Evolutionary conservation across 148 eudicot genomes (phyloP), one percentile per base, ranked within the genome.

Genomic region (Camellia granthamiana): DNA sequence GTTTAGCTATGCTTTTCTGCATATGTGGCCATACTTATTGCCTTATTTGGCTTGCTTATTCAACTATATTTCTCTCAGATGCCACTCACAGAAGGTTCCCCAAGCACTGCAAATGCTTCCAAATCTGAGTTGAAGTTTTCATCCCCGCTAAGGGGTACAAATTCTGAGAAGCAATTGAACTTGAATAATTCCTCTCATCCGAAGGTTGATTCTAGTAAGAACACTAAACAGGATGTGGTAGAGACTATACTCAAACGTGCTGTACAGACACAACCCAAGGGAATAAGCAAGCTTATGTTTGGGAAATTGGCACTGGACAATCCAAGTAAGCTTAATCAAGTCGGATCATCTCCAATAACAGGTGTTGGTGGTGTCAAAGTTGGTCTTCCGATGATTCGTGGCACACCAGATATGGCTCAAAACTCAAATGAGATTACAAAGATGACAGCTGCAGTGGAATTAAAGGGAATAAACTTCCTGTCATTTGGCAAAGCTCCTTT

Each of bases 221-320:
- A 38, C 51, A 59, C 72, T 3, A 83, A 85, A 79, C 82, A 69
- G 77, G 75, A 54, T 65, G 77, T 74, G 19, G 70, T 68, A 0
- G 70, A 62, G 21, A 47, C 46, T 64, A 59, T 78, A 52, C 76
- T 62, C 55, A 83, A 55, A 69, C 83, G 73, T 71, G 83, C 85
- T 83, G 63, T 73, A 41, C 83, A 76, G 64, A 72, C 88, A 56
- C 38, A 30, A 30, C 95, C 95, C 23, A 91, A 85, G 80, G 98
- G 98, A 73, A 71, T 93, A 69, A 88, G 86, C 84, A 87, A 91
- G 81, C 84, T 90, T 15, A 83, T 88, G 70, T 86, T 80, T 51
- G 90, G 86, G 60, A 88, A 84, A 41, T 74, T 85, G 67, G 74
- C 85, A 51, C 18, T 63, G 72, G 85, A 83, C 43, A 71, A 84